Evolutionary conservation across 2,329 filamentous ascomycete genomes (phyloP).

Genomic region (Shiraia sp.): DNA sequence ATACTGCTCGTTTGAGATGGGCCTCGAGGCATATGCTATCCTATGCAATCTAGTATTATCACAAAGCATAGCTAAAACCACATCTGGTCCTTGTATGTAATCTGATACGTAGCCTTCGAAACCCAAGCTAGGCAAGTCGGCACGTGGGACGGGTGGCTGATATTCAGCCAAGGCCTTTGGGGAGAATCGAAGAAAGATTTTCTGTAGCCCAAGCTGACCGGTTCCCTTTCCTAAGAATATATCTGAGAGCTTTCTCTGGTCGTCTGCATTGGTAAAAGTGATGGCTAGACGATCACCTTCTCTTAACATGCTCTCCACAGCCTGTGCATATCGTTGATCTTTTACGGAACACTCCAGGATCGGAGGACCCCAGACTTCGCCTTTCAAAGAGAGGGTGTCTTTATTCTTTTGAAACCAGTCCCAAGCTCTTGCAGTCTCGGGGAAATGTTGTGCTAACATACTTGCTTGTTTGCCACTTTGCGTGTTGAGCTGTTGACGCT

Average conservation of each 20-base stretch:
- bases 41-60: slow-evolving; percentile 69
- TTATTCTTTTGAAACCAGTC: slow-evolving; percentile 79
- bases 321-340: slow-evolving; percentile 67
- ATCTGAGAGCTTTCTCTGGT: slow-evolving; percentile 73
- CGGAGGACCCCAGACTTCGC: slow-evolving; percentile 78
- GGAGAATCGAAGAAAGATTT: slow-evolving; percentile 71
- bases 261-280: slow-evolving; percentile 73
- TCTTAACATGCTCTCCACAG: slow-evolving; percentile 62
- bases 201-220: slow-evolving; percentile 63
- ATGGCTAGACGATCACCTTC: slow-evolving; percentile 63
- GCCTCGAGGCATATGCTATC: slow-evolving; percentile 65
- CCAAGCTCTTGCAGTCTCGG: slow-evolving; percentile 72
- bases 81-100: slow-evolving; percentile 76
- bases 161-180: slow-evolving; percentile 60
- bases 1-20: slow-evolving; percentile 70
- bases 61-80: slow-evolving; percentile 88
- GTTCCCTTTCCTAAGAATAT: slow-evolving; percentile 58
- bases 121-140: slow-evolving; percentile 63
- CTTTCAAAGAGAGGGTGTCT: slow-evolving; percentile 63
- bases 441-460: slow-evolving; percentile 64
- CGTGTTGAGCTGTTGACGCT: slow-evolving; percentile 27
- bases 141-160: slow-evolving; percentile 56
- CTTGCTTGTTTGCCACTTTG: slow-evolving; percentile 50
- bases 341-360: slow-evolving; percentile 80
- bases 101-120: slow-evolving; percentile 83